Evolutionary conservation across 2,329 filamentous ascomycete species (phyloP), one percentile per base, ranked within the genome.

Genomic region (Helicocarpus griseus): DNA sequence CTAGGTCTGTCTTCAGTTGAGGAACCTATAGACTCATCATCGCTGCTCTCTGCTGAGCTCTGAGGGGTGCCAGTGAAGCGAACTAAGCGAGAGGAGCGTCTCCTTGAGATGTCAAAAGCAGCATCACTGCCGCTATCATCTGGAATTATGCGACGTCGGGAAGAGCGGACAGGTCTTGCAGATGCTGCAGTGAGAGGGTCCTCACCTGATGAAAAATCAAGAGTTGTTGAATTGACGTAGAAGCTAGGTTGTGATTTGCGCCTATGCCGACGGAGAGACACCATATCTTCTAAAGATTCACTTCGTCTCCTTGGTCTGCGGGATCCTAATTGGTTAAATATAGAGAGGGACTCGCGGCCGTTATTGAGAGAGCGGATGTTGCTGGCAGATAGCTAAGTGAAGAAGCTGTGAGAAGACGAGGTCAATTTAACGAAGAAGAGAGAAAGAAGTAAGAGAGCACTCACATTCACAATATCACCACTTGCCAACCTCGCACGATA

Each of bases 151-250:
- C 31, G 45, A 13, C 45, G 31, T 26, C n/a, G 21, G 6, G 29
- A 29, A 26, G 21, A 5, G 11, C 19, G n/a, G 7, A 17, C 7
- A 4, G 47, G 22, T 31, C 13, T 35, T 36, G 45, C 14, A 2
- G 21, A 24, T 40, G 33, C 14, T 31, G 9, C 22, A 2, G 26
- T 14, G 4, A 26, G n/a, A 13, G 28, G 19, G 24, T 50, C 51
- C 3, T 59, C 57, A 46, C 56, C 57, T 22, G 54, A 53, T 40
- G 58, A 61, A 21, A 55, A 53, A 28, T 26, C 24, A 17, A 56
- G 40, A 7, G 48, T 51, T 24, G 53, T 51, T 41, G 55, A 57
- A 17, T 50, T 55, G 9, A 58, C 57, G 45, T 45, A 31, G 5
- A 54, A 57, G 6, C 44, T 50, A 11, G 41, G 9, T 22, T 22